Evolutionary conservation across 345 rosid species (phyloP), one percentile per base, ranked within the genome.

Genomic region (Excoecaria agallocha): DNA sequence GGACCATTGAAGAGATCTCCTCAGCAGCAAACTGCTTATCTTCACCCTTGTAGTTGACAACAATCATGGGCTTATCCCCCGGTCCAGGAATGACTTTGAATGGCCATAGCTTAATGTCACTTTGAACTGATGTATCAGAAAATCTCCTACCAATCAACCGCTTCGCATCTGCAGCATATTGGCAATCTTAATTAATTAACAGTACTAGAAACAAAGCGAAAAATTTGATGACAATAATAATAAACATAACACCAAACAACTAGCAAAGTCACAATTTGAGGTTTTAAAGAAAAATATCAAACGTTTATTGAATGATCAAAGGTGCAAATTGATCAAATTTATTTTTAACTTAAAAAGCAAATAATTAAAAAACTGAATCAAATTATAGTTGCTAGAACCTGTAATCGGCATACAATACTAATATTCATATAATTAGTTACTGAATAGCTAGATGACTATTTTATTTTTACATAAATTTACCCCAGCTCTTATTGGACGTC

Each of bases 1-100:
- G 78, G 6, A 79, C 82, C 82, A 79, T 79, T 6, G 82, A 79
- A 37, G 82, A 79, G 43, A 79, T 79, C 25, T 79, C 82, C 50
- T 79, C 82, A 12, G 82, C 82, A 4, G 82, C 72, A 56, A 79
- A 79, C 60, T 63, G 66, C 71, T 79, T 79, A 15, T 79, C 75
- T 57, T 79, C 82, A 8, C 78, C 82, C 61, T 79, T 79, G 72
- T 79, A 74, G 70, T 4, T 69, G 5, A 79, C 75, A 12, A 49
- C 46, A 46, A 79, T 79, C 82, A 79, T 79, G 16, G 82, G 82
- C 78, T 79, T 79, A 35, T 79, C 82, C 6, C 68, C 82, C 12
- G 82, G 52, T 17, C 82, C 82, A 13, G 82, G 6, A 48, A 70
- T 49, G 24, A 79, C 30, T 78, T 79, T 74, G 67, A 79, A 79